phyloP scores from a whole-genome alignment of 208 protist species.

The Trypanosoma mega region DNA sequence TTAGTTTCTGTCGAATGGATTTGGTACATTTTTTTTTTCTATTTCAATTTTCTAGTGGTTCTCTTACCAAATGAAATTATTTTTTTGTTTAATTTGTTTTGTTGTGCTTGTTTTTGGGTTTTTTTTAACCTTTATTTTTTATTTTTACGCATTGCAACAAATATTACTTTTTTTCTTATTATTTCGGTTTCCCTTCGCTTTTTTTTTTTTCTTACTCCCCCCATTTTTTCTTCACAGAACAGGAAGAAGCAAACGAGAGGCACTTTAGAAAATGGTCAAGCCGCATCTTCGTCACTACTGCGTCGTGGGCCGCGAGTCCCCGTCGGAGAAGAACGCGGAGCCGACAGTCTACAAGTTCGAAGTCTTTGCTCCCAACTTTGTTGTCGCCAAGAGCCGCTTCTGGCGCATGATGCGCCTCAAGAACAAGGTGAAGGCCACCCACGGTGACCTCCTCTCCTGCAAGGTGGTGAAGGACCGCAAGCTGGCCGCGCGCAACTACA shows the following conservation, averaged over 20 bases:
- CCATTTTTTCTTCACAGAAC: neutral
- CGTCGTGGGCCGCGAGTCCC: constrained; percentile 90
- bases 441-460: constrained; percentile 96
- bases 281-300: constrained; percentile 92
- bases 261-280: constrained; percentile 47
- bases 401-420: constrained; percentile 99
- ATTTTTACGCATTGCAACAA: no score
- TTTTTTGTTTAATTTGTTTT: neutral
- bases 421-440: constrained; percentile 98
- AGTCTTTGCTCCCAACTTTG: constrained; percentile 98
- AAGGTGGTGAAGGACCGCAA: constrained; percentile 96
- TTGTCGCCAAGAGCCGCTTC: constrained; percentile 98
- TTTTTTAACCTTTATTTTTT: neutral
- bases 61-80: neutral
- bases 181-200: neutral
- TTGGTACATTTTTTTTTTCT: neutral
- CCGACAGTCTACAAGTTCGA: constrained; percentile 97
- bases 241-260: neutral
- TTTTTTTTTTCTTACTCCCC: neutral
- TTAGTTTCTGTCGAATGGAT: neutral
- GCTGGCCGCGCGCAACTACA: constrained; percentile 98
- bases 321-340: constrained; percentile 57
- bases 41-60: neutral
- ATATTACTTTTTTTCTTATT: neutral
- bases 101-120: neutral